Conservation (phyloP, 345 rosid species). For the Linum tenue region DNA sequence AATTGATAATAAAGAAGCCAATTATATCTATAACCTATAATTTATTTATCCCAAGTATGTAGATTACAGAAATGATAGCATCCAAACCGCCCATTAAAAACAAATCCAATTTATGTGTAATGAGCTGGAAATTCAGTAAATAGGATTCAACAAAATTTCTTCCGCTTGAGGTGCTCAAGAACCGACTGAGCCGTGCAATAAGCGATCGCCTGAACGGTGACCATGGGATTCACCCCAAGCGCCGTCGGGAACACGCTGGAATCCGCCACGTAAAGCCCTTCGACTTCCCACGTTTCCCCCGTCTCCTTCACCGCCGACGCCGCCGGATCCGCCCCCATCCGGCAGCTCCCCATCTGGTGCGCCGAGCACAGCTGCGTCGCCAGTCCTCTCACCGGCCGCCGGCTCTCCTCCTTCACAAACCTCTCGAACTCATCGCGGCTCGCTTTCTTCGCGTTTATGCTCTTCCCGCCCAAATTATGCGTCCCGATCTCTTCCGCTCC, state of each 20-base stretch:
- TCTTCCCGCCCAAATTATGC: constrained; percentile 44
- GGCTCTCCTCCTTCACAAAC: constrained; percentile 62
- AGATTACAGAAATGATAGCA: no score
- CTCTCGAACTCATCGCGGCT: constrained; percentile 35
- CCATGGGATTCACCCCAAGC: constrained; percentile 82
- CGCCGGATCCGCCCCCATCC: constrained; percentile 59
- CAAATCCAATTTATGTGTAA: no score
- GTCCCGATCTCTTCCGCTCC: constrained; percentile 85
- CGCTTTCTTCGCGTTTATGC: constrained; percentile 37
- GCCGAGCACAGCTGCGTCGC: constrained; percentile 54
- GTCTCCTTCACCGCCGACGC: constrained; percentile 53
- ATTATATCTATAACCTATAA: no score
- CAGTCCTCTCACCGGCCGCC: constrained; percentile 33
- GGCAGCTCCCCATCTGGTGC: constrained; percentile 89
- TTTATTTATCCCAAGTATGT: no score
- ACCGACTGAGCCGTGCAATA: constrained; percentile 65
- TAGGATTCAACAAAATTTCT: background rate
- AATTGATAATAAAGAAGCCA: no score
- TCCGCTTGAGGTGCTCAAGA: constrained; percentile 30
- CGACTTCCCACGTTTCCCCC: constrained; percentile 82
- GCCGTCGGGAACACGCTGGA: constrained; percentile 82
- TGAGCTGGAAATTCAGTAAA: background rate
- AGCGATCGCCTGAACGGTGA: constrained; percentile 72
- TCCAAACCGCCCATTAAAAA: no score
- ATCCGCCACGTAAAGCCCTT: constrained; percentile 67